These are phyloP conservation scores for Globisporangium alternatum DNA, from an alignment of 352 stramenopile genomes.

Conservation along the genomic window DNA sequence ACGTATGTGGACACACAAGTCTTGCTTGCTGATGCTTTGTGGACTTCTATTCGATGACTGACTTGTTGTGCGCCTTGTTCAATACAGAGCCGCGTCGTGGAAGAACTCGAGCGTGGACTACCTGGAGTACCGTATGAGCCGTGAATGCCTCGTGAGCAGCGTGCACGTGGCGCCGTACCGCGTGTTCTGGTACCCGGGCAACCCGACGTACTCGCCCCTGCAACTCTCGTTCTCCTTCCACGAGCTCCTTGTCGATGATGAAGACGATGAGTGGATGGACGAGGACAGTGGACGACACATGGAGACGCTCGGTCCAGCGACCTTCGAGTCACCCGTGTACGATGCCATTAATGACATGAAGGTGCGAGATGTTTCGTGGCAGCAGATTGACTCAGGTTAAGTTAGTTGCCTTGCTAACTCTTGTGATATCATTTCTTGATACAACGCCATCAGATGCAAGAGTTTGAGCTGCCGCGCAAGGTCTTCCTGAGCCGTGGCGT, in stretches of 20 bases:
- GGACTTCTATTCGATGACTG: neutral
- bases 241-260: slow-evolving; percentile 21
- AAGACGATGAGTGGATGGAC: neutral
- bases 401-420: neutral
- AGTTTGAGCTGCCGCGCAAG: slow-evolving; percentile 35
- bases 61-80: neutral
- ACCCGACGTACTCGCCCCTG: slow-evolving; percentile 60
- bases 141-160: slow-evolving; percentile 40
- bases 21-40: neutral
- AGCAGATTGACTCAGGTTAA: no score
- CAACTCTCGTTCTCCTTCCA: slow-evolving; percentile 59
- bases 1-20: slow-evolving; percentile 32
- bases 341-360: slow-evolving; percentile 53
- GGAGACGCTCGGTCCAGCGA: slow-evolving; percentile 12
- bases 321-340: slow-evolving; percentile 58
- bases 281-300: slow-evolving; percentile 2
- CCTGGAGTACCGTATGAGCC: slow-evolving; percentile 55
- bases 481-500: slow-evolving; percentile 50
- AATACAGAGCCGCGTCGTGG: slow-evolving; percentile 13
- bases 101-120: slow-evolving; percentile 32
- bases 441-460: slow-evolving; percentile 35
- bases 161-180: slow-evolving; percentile 62
- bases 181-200: slow-evolving; percentile 72
- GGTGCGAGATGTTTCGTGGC: neutral
- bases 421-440: no score